Evolutionary conservation across 768 basidiomycete species (phyloP).

Genomic region (Lactifluus echinatus): DNA sequence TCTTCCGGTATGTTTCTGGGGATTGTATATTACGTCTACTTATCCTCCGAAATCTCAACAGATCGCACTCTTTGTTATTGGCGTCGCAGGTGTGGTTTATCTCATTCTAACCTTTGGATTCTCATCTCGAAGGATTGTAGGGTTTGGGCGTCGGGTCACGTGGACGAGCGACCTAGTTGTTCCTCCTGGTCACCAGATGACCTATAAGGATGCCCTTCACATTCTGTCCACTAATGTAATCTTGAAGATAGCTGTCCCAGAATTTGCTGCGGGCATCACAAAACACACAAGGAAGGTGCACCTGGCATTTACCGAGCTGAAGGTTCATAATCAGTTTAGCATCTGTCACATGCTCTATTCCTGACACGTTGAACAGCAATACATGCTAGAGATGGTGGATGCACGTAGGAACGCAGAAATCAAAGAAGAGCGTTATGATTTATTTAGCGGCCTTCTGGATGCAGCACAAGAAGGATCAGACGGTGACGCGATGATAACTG

Average conservation of each 20-base stretch:
- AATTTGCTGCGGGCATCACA: slow-evolving; percentile 33
- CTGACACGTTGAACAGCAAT: slow-evolving; percentile 11
- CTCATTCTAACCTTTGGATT: neutral
- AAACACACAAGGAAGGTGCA: slow-evolving; percentile 26
- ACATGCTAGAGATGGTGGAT: slow-evolving; percentile 26
- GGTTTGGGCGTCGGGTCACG: slow-evolving; percentile 43
- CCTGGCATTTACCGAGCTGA: slow-evolving; percentile 37
- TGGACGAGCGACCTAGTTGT: slow-evolving; percentile 38
- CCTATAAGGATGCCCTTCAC: slow-evolving; percentile 43
- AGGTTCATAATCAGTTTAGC: slow-evolving; percentile 24
- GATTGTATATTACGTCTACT: neutral
- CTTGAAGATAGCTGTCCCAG: slow-evolving; percentile 33
- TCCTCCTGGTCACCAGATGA: slow-evolving; percentile 38
- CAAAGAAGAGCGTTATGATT: slow-evolving; percentile 21
- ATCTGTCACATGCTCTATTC: neutral
- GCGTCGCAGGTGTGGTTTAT: slow-evolving; percentile 34
- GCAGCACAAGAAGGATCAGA: slow-evolving; percentile 19
- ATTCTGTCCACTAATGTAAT: slow-evolving; percentile 33
- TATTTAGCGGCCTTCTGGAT: slow-evolving; percentile 24
- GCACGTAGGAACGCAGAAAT: slow-evolving; percentile 13
- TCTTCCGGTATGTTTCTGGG: slow-evolving; percentile 34
- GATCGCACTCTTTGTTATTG: slow-evolving; percentile 50
- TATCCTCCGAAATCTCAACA: slow-evolving; percentile 19
- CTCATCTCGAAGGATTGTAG: neutral
- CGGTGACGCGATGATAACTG: slow-evolving; percentile 10